Base-by-base conservation (phyloP, 1,284 basidiomycete species). In the Malassezia yamatoensis region DNA sequence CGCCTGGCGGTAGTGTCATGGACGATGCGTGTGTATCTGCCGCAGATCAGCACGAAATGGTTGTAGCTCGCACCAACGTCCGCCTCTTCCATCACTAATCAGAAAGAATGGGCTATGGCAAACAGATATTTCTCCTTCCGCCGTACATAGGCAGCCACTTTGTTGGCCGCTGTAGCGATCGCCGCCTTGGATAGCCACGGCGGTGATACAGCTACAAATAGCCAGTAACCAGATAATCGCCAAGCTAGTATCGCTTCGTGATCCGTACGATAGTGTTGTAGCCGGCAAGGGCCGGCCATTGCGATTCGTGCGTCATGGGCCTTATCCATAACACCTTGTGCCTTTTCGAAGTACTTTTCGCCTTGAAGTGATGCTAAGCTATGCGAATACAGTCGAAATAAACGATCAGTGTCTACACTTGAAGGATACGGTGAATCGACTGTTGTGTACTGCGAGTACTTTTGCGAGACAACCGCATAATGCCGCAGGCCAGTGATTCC, bases 1-100 rank as follows among this genome's bases (percentile, higher is more conserved):
- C 94, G 4, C 90, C 93, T 1, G 85, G 86, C 52, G 93, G 93
- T 51, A 91, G 88, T 65, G 90, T 98, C 57, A 96, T 96, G 93
- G 93, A 99, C 72, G 83, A 78, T 15, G 70, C 67, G 21, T 72
- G 68, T 51, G 62, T 74, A 18, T 59, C 65, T 32, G 68, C 69
- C 0, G 72, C 72, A 16, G 63, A 74, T 59, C 63, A 60, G 51
- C 67, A 72, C 55, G 58, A 60, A 54, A 74, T 74, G 43, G 70
- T 73, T 37, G 68, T 73, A 9, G 71, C 65, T 29, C 64, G 70
- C 50, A 74, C 72, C 46, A 61, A 66, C 44, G 51, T 69, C 18
- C 69, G 72, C 45, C 66, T 74, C 21, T 74, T 74, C 72, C 72
- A 74, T 58, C 72, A 74, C 63, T 74, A 45, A 47, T 47, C 35